Percentiles rank a stretch among this genome's conserved stretches.
Evolutionary conservation across 2,329 filamentous ascomycete species (phyloP).

Genomic region (Trichoderma arundinaceum): DNA sequence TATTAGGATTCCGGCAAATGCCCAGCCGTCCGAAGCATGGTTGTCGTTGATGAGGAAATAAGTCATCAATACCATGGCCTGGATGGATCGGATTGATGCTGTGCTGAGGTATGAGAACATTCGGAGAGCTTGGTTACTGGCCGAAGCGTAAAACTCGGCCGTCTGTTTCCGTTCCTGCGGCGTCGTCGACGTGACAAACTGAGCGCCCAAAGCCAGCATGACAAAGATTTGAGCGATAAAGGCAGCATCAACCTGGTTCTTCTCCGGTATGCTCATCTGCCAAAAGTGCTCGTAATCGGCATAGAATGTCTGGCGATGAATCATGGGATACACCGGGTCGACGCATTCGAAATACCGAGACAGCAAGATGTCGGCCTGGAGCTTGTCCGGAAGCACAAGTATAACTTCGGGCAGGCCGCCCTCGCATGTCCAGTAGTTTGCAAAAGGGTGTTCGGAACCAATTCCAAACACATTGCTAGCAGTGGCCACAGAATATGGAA

Average conservation of each 20-base stretch:
- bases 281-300: slow-evolving; percentile 81
- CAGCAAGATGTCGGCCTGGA: slow-evolving; percentile 74
- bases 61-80: slow-evolving; percentile 79
- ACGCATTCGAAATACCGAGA: slow-evolving; percentile 71
- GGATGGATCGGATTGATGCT: slow-evolving; percentile 73
- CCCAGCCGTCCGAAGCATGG: slow-evolving; percentile 81
- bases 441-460: slow-evolving; percentile 77
- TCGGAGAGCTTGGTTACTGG: slow-evolving; percentile 76
- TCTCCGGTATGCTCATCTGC: slow-evolving; percentile 64
- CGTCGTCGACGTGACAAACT: slow-evolving; percentile 69
- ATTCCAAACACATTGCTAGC: slow-evolving; percentile 83
- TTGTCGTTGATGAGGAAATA: slow-evolving; percentile 89
- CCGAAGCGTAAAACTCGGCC: slow-evolving; percentile 81
- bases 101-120: slow-evolving; percentile 78
- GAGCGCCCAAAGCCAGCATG: slow-evolving; percentile 78
- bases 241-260: slow-evolving; percentile 66
- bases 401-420: slow-evolving; percentile 78
- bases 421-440: slow-evolving; percentile 84
- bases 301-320: slow-evolving; percentile 76
- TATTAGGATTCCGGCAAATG: slow-evolving; percentile 77
- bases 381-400: slow-evolving; percentile 74
- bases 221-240: slow-evolving; percentile 76
- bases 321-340: slow-evolving; percentile 81
- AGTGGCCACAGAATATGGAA: slow-evolving; percentile 72
- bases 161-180: slow-evolving; percentile 72